These are phyloP conservation scores for Usnea hakonensis DNA, from an alignment of 495 filamentous ascomycete genomes.

Conservation along the genomic window DNA sequence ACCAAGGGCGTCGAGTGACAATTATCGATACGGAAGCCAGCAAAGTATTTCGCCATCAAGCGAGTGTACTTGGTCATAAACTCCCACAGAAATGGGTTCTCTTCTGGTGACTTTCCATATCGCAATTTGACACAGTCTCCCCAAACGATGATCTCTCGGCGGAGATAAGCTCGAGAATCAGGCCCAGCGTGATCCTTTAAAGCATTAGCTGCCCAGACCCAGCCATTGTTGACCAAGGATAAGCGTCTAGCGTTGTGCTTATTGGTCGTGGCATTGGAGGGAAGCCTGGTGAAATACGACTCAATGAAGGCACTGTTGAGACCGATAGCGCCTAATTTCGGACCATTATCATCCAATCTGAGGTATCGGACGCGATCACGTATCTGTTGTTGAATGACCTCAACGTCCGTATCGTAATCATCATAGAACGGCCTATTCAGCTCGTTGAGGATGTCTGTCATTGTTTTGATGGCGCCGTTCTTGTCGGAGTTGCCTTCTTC, in stretches of 20 bases:
- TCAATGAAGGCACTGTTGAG: slow-evolving; percentile 78
- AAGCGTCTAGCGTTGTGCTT: slow-evolving; percentile 70
- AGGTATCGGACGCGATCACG: slow-evolving; percentile 92
- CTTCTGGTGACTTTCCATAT: slow-evolving; percentile 72
- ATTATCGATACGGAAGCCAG: slow-evolving; percentile 95
- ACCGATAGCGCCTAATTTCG: slow-evolving; percentile 74
- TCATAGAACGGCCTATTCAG: slow-evolving; percentile 81
- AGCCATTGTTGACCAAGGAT: slow-evolving; percentile 91
- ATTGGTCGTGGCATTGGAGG: slow-evolving; percentile 66
- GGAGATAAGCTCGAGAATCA: slow-evolving; percentile 78
- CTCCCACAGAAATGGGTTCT: slow-evolving; percentile 91
- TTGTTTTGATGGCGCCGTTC: slow-evolving; percentile 28
- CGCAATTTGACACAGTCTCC: slow-evolving; percentile 96
- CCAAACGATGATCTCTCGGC: slow-evolving; percentile 95
- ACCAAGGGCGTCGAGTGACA: slow-evolving; percentile 93
- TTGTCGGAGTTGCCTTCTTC: slow-evolving; percentile 38
- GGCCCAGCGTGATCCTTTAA: slow-evolving; percentile 90
- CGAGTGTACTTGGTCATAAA: slow-evolving; percentile 89
- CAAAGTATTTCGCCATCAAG: slow-evolving; percentile 91
- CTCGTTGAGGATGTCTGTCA: slow-evolving; percentile 60
- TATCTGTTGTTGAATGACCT: slow-evolving; percentile 78
- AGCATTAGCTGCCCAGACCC: slow-evolving; percentile 96
- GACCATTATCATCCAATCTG: slow-evolving; percentile 83
- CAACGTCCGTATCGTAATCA: slow-evolving; percentile 80
- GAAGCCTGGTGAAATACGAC: slow-evolving; percentile 89